Evolutionary conservation across 495 filamentous ascomycete species (phyloP), one percentile per base, ranked within the genome.

Genomic region (Tuber calosporum): DNA sequence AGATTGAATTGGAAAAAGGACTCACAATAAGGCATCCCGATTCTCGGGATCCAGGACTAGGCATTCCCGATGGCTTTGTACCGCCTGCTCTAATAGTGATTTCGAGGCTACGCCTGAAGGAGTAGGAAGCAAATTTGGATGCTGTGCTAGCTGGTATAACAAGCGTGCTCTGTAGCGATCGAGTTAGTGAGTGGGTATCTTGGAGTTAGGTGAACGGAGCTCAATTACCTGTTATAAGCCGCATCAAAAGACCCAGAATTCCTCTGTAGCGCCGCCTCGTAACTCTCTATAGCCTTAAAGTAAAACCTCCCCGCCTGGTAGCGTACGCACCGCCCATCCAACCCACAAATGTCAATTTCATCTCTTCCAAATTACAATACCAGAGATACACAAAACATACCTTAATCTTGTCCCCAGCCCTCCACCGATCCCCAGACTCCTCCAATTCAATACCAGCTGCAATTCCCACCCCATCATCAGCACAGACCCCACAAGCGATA

Each of bases 381-480:
- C 4, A 67, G n/a, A 30, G 37, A 5, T 58, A 11, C 11, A 34
- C 53, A 34, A 5, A 53, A 72, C 67, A 43, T 19, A 79, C 78
- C 73, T 80, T 80, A 8, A 67, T 40, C n/a, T 79, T 80, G 68
- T 80, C 79, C 9, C 78, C 78, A 11, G 79, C 71, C n/a, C 70
- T 72, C 79, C 79, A 80, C 36, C 79, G 78, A 39, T 80, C 79
- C 36, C 79, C 79, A 48, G 79, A 80, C 70, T 80, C 79, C 62
- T 80, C 79, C 39, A 70, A 67, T 45, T 77, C 78, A 41, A 80
- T 67, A 9, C 78, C 79, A 39, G 72, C 79, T 80, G 13, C 37
- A 7, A 11, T 26, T 67, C 30, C 30, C n/a, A 34, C 8, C 72
- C 15, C 67, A 30, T 39, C 41, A 68, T 26, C 4, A 37, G 34